These are phyloP conservation scores for Psilocybe cyanescens DNA, from an alignment of 768 basidiomycete genomes.

Conservation along the genomic window DNA sequence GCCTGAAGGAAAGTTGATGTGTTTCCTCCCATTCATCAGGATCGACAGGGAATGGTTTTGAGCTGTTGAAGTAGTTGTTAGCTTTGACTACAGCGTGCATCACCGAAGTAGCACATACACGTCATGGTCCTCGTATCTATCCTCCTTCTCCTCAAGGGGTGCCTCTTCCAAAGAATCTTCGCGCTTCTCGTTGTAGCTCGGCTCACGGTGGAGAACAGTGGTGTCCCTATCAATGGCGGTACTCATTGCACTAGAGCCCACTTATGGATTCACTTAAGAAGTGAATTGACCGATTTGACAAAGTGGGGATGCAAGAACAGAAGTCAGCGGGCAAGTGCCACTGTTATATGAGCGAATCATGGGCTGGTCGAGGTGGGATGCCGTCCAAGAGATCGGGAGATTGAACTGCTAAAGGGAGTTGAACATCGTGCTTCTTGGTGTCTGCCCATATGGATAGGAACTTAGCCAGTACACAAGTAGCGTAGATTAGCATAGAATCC, in stretches of 20 bases:
- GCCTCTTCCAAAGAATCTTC: not conserved
- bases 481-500: not conserved
- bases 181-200: not conserved
- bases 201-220: not conserved
- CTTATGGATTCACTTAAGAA: not conserved
- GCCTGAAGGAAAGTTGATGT: constrained; percentile 56
- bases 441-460: not conserved
- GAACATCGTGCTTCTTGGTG: not conserved
- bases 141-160: not conserved
- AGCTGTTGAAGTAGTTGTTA: not conserved
- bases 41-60: constrained; percentile 56
- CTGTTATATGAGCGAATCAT: not conserved
- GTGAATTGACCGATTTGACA: not conserved
- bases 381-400: not conserved
- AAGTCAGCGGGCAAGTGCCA: not conserved
- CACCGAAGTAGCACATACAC: not conserved
- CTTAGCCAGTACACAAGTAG: not conserved
- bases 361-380: not conserved
- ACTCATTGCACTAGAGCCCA: not conserved
- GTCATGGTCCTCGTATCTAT: not conserved
- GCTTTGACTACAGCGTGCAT: not conserved
- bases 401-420: not conserved
- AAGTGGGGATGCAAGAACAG: not conserved
- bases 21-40: constrained; percentile 50
- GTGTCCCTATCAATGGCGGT: not conserved